Evolutionary conservation across 2,329 filamentous ascomycete species (phyloP).

Genomic region (Cladobotryum protrusum): DNA sequence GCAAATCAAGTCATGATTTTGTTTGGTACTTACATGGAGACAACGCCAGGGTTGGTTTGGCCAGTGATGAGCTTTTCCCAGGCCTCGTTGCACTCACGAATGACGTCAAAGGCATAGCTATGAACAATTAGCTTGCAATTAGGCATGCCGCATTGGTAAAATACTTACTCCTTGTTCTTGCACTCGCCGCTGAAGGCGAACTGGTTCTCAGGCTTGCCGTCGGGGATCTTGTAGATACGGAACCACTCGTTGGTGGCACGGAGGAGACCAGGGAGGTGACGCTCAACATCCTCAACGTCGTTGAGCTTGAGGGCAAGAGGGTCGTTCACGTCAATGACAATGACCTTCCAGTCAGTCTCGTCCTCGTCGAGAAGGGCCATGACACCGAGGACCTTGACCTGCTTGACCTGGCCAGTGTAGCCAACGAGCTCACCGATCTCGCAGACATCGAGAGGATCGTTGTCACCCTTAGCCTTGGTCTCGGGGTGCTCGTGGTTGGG

Average conservation of each 20-base stretch:
- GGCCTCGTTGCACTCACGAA: constrained; percentile 92
- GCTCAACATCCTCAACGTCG: constrained; percentile 98
- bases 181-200: constrained; percentile 99
- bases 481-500: constrained; percentile 93
- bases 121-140: constrained; percentile 6
- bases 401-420: constrained; percentile 95
- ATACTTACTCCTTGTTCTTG: constrained; percentile 91
- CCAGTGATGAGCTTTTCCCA: constrained; percentile 95
- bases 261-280: constrained; percentile 92
- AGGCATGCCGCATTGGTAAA: background rate
- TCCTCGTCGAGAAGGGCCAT: constrained; percentile 99
- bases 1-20: constrained; percentile 50
- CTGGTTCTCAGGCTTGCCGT: constrained; percentile 99
- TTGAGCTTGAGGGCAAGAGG: constrained; percentile 93
- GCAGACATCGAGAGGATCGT: constrained; percentile 98
- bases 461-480: constrained; percentile 99
- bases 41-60: constrained; percentile 70
- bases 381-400: constrained; percentile 98
- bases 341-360: constrained; percentile 99
- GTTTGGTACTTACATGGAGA: constrained; percentile 68
- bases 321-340: constrained; percentile 98
- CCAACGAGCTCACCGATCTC: constrained; percentile 98
- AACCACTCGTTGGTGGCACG: constrained; percentile 99
- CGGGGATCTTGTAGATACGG: constrained; percentile 99
- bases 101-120: constrained; percentile 88